These are phyloP conservation scores for Serendipita sp. DNA, from an alignment of 768 basidiomycete species.

Conservation along the genomic window DNA sequence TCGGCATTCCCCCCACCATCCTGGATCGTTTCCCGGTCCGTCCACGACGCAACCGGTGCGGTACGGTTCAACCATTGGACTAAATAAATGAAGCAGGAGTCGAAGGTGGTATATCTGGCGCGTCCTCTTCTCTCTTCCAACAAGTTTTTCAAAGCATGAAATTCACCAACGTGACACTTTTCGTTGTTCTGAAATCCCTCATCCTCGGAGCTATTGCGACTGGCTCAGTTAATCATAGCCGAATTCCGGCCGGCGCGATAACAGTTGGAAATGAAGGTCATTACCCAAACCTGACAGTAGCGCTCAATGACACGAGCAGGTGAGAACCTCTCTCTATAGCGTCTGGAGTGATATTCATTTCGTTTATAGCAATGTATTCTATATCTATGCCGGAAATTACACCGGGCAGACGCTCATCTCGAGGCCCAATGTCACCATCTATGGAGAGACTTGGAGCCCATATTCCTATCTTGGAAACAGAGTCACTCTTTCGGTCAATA, in stretches of 20 bases:
- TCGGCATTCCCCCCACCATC: no score
- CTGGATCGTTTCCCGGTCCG: no score
- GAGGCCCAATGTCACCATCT: conserved; percentile 3
- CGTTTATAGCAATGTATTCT: background rate
- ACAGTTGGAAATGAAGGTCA: background rate
- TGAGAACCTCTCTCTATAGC: background rate
- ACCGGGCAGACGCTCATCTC: conserved; percentile 6
- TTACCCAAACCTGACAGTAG: conserved; percentile 3
- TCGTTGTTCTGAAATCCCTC: no score
- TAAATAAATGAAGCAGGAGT: no score
- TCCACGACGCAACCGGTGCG: no score
- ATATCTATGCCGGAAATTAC: conserved; percentile 6
- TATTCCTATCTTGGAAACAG: background rate
- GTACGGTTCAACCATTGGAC: no score
- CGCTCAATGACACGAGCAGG: conserved; percentile 7
- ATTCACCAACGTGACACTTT: no score
- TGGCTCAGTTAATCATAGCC: background rate
- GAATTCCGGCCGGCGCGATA: background rate
- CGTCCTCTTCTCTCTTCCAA: no score
- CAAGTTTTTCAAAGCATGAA: no score
- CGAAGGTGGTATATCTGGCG: no score
- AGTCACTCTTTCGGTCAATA: background rate
- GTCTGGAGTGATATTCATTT: no score
- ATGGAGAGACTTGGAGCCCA: background rate
- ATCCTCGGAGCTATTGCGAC: background rate